Evolutionary conservation across 2,329 filamentous ascomycete genomes (phyloP).

Genomic region (Aureobasidium musti): DNA sequence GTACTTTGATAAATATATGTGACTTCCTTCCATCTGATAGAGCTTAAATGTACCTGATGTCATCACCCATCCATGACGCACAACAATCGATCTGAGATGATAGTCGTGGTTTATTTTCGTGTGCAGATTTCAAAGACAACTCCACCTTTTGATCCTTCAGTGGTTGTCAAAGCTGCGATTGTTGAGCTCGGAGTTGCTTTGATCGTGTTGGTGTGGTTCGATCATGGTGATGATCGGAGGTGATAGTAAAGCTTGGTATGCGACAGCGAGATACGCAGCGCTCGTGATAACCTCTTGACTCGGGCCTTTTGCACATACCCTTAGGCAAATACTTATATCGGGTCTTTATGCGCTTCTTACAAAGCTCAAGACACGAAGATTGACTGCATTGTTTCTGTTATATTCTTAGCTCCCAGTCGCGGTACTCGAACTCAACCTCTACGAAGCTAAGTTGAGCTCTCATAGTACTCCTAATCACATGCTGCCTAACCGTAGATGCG

Average conservation of each 20-base stretch:
- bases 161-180: not conserved
- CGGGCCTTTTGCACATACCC: not conserved
- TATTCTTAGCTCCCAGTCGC: not conserved
- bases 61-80: slow-evolving; percentile 17
- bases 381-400: not conserved
- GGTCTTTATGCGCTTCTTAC: not conserved
- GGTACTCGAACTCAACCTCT: too few species aligned
- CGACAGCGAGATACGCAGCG: not conserved
- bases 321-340: not conserved
- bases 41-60: slow-evolving; percentile 7
- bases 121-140: not conserved
- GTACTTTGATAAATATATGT: slow-evolving; percentile 1
- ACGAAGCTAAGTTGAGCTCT: too few species aligned
- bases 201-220: slow-evolving; percentile 1
- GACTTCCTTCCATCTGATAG: not conserved
- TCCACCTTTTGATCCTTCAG: slow-evolving; percentile 10
- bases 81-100: slow-evolving; percentile 3
- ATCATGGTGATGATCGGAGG: not conserved
- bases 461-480: not conserved
- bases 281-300: not conserved
- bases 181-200: not conserved
- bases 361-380: not conserved
- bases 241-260: not conserved
- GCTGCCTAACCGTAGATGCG: not conserved
- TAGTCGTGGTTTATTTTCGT: not conserved